Evolutionary conservation across 305 asterid species (phyloP).

Genomic region (Fraxinus nigra): DNA sequence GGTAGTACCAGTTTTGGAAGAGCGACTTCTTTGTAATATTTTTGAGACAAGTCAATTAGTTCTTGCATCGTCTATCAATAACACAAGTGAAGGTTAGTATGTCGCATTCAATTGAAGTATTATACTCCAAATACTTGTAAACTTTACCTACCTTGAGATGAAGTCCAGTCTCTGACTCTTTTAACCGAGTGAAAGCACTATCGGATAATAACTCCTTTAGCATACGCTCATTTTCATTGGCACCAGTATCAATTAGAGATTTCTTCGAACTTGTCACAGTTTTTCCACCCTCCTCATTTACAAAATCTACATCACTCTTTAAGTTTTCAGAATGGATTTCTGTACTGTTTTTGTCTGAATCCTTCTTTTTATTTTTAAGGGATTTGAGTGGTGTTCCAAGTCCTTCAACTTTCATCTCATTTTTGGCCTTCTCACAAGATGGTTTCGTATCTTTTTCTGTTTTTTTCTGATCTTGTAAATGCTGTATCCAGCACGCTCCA

Average conservation of each 20-base stretch:
- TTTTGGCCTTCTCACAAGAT: constrained; percentile 61
- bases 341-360: constrained; percentile 42
- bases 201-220: constrained; percentile 64
- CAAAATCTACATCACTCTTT: constrained; percentile 37
- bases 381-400: constrained; percentile 90
- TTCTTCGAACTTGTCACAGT: constrained; percentile 31
- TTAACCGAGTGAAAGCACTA: constrained; percentile 67
- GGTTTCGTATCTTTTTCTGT: constrained; percentile 85
- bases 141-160: constrained; percentile 64
- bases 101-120: constrained; percentile 11
- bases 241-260: constrained; percentile 49
- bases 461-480: constrained; percentile 93
- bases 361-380: constrained; percentile 75
- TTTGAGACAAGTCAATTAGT: constrained; percentile 68
- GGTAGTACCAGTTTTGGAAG: constrained; percentile 86
- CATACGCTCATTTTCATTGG: constrained; percentile 56
- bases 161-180: constrained; percentile 91
- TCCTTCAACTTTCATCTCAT: constrained; percentile 96
- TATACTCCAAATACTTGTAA: constrained; percentile 14
- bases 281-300: constrained; percentile 51
- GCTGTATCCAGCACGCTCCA: constrained; percentile 99
- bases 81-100: constrained; percentile 33
- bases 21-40: constrained; percentile 86
- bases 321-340: constrained; percentile 46
- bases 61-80: constrained; percentile 73